Conservation (phyloP, 2,329 filamentous ascomycete genomes). For the Xylariales sp. region DNA sequence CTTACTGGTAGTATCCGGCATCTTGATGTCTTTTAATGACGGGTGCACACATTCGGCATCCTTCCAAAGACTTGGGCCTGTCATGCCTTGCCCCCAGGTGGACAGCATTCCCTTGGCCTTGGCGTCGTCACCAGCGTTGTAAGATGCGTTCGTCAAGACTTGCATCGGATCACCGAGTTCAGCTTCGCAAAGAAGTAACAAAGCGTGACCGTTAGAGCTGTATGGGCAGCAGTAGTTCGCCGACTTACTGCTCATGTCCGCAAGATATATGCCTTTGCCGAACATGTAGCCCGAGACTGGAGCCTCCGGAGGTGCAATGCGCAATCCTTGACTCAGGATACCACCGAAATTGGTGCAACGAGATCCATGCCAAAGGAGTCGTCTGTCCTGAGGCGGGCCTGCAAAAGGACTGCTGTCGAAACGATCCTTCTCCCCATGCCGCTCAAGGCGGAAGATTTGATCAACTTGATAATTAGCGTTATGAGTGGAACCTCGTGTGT, state of each 20-base stretch:
- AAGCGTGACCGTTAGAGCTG: constrained; percentile 62
- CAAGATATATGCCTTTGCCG: constrained; percentile 83
- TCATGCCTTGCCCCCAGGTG: constrained; percentile 66
- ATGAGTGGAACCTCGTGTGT: constrained; percentile 66
- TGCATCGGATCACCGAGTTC: constrained; percentile 74
- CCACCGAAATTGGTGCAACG: constrained; percentile 80
- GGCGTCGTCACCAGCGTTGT: constrained; percentile 59
- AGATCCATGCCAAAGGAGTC: constrained; percentile 84
- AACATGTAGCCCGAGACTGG: constrained; percentile 83
- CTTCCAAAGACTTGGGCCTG: constrained; percentile 66
- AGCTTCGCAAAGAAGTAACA: constrained; percentile 80
- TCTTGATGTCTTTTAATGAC: constrained; percentile 61
- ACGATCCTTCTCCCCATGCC: constrained; percentile 65
- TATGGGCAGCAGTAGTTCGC: constrained; percentile 67
- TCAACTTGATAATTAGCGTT: constrained; percentile 54
- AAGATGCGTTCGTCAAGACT: constrained; percentile 53
- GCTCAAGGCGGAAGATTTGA: constrained; percentile 79
- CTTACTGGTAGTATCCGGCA: constrained; percentile 48
- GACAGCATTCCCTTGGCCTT: constrained; percentile 55
- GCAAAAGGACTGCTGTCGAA: constrained; percentile 56
- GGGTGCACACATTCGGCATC: constrained; percentile 65
- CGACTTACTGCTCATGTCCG: constrained; percentile 79
- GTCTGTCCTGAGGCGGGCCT: constrained; percentile 53
- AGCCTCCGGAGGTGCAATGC: constrained; percentile 83
- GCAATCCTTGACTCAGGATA: constrained; percentile 80